A percentile compares a stretch with the other conserved stretches of the same genome.
phyloP scores from a whole-genome alignment of 2,329 filamentous ascomycete species.

The Alternaria rosae region DNA sequence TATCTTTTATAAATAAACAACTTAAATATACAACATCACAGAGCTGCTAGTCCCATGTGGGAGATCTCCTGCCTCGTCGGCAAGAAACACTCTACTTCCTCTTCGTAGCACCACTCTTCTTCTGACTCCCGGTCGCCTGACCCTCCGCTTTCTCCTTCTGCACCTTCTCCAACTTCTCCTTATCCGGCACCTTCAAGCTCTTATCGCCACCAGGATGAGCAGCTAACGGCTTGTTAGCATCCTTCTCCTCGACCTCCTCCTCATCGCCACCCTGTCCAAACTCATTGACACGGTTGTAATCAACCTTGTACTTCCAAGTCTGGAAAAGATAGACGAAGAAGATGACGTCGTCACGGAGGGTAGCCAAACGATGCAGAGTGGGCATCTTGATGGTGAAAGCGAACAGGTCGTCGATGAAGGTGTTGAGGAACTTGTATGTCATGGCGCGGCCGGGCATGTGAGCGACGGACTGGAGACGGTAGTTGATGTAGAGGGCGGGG shows the following conservation, averaged over 20 bases:
- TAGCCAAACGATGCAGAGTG: conserved; percentile 87
- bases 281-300: conserved; percentile 93
- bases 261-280: conserved; percentile 99
- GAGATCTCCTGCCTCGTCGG: not conserved
- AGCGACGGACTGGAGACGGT: conserved; percentile 86
- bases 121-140: conserved; percentile 34
- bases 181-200: conserved; percentile 33
- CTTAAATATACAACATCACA: not conserved
- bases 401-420: conserved; percentile 98
- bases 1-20: not conserved
- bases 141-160: conserved; percentile 25
- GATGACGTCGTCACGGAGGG: conserved; percentile 92
- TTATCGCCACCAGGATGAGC: conserved; percentile 43
- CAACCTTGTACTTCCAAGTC: conserved; percentile 87
- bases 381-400: conserved; percentile 99
- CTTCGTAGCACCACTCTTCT: conserved; percentile 39
- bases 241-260: conserved; percentile 64
- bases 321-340: conserved; percentile 99
- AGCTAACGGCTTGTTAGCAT: conserved; percentile 51
- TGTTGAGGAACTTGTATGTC: conserved; percentile 98
- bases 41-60: not conserved
- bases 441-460: conserved; percentile 97
- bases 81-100: conserved; percentile 29
- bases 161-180: conserved; percentile 22
- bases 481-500: conserved; percentile 97